Base-by-base conservation (phyloP, 768 basidiomycete genomes). In the Suillus bovinus region DNA sequence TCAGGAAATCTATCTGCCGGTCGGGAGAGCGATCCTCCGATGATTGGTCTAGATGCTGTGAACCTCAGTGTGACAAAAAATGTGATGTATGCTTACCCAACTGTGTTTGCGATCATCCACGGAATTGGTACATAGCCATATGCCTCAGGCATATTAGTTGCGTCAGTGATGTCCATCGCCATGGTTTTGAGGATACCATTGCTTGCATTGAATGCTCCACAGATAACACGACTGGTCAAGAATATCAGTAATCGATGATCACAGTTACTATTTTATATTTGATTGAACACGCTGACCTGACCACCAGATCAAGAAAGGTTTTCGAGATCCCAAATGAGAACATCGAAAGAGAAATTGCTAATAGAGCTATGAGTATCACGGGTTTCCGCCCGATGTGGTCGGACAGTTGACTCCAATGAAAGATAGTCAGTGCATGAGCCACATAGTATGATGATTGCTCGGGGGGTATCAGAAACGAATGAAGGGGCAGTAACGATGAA, bases 1-100 rank as follows among this genome's bases (percentile, higher is more conserved):
- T 64, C 66, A 1, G 89, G 89, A 70, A 89, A 91, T 27, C 83
- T 83, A 46, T 91, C 87, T 58, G 81, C 79, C 0, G 90, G n/a
- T n/a, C n/a, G n/a, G n/a, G n/a, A n/a, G n/a, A n/a, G n/a, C n/a
- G n/a, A n/a, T n/a, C n/a, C n/a, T 33, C 90, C 91, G 22, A 90
- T 78, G 42, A 90, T 70, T 9, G 91, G 89, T 0, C 90, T 89
- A 52, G 16, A 27, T 27, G 10, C 2, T 58, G 20, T 60, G 34
- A 55, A 50, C 20, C 29, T 50, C 16, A 47, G 14, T 13, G 8
- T 8, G 2, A 33, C 3, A 33, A 8, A 58, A 36, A 34, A 71
- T 78, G 58, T 3, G 9, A 1, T 20, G 11, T 59, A 39, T 52
- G 71, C 79, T 54, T 47, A 83, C 82, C 81, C 82, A 2, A 78